These are phyloP conservation scores for Tylopilus sp. DNA, from an alignment of 1,284 basidiomycete species.

Conservation along the genomic window DNA sequence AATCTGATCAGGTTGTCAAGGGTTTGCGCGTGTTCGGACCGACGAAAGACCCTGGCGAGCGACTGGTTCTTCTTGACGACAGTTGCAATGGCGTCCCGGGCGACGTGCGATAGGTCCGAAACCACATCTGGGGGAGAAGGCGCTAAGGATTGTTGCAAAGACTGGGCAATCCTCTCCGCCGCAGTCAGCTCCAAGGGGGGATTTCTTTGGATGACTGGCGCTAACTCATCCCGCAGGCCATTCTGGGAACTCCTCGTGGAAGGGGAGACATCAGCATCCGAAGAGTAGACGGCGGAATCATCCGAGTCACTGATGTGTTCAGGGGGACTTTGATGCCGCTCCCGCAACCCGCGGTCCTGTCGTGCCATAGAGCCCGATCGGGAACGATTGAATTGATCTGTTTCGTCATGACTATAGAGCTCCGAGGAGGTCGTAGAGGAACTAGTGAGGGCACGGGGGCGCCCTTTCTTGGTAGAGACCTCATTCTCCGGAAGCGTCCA, in stretches of 20 bases:
- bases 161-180: constrained; percentile 61
- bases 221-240: constrained; percentile 22
- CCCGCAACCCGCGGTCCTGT: constrained; percentile 21
- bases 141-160: constrained; percentile 57
- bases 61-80: constrained; percentile 58
- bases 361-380: constrained; percentile 35
- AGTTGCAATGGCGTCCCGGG: constrained; percentile 55
- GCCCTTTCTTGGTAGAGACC: constrained; percentile 19
- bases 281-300: constrained; percentile 67
- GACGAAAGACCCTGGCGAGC: constrained; percentile 39
- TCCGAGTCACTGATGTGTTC: constrained; percentile 67
- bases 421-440: constrained; percentile 34
- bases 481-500: constrained; percentile 59
- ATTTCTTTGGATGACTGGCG: constrained; percentile 18
- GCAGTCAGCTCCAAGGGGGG: constrained; percentile 48
- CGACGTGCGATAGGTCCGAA: constrained; percentile 53
- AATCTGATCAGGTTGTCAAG: constrained; percentile 59
- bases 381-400: constrained; percentile 27
- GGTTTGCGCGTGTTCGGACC: constrained; percentile 49
- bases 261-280: constrained; percentile 37
- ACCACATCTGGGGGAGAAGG: constrained; percentile 55
- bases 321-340: constrained; percentile 33
- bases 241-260: constrained; percentile 33
- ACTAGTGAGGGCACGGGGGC: constrained; percentile 31
- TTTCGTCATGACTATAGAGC: constrained; percentile 24